Evolutionary conservation across 768 basidiomycete species (phyloP).

Genomic region (Phylloporus sp.): DNA sequence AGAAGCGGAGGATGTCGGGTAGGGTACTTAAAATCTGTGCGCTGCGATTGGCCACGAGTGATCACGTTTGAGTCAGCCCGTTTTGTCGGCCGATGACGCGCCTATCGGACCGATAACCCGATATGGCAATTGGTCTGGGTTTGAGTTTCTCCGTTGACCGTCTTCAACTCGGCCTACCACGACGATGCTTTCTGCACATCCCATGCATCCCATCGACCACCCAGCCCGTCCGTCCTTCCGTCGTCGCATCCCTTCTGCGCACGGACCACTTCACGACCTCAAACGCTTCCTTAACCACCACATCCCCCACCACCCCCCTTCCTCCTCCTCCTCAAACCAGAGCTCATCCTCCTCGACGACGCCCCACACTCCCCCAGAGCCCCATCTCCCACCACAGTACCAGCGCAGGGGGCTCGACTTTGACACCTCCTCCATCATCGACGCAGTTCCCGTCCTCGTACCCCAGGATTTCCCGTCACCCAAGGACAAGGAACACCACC

Average conservation of each 20-base stretch:
- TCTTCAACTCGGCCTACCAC: conserved; percentile 4
- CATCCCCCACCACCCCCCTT: conserved; percentile 47
- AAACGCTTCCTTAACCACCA: conserved; percentile 95
- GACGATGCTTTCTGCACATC: conserved; percentile 36
- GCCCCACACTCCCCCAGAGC: conserved; percentile 28
- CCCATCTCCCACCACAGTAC: conserved; percentile 33
- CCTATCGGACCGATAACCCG: conserved; percentile 14
- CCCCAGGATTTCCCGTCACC: conserved; percentile 12
- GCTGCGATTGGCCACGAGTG: not conserved
- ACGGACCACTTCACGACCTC: conserved; percentile 85
- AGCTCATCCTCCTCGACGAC: conserved; percentile 25
- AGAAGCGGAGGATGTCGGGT: conserved; percentile 74
- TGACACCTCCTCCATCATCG: conserved; percentile 33
- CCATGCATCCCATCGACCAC: conserved; percentile 28
- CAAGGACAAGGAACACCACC: conserved; percentile 26
- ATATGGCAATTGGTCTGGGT: conserved; percentile 12
- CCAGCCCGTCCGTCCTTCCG: conserved; percentile 29
- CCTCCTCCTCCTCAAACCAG: conserved; percentile 26
- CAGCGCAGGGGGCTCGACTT: conserved; percentile 34
- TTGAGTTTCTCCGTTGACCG: not conserved
- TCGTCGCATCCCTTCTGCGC: conserved; percentile 26
- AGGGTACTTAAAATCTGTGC: conserved; percentile 3
- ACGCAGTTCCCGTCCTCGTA: conserved; percentile 28
- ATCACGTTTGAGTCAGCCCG: not conserved
- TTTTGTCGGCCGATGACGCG: conserved; percentile 18